These are phyloP conservation scores for Xylariaceae sp. DNA, from an alignment of 2,329 filamentous ascomycete genomes.

Conservation along the genomic window DNA sequence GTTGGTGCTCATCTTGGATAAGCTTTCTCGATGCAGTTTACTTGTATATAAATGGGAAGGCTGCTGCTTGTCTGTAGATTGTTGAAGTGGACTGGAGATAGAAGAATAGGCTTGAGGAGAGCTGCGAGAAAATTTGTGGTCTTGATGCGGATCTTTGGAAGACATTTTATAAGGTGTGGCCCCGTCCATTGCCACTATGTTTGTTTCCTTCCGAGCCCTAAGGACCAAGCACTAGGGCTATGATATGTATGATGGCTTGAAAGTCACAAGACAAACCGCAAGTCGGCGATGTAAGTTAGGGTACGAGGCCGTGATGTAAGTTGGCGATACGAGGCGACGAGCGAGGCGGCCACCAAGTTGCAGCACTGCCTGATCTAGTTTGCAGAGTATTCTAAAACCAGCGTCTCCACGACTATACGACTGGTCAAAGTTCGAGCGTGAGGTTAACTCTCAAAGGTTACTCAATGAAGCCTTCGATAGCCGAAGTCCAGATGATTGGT, in stretches of 20 bases:
- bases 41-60: constrained; percentile 7
- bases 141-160: background rate
- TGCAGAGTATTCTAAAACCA: background rate
- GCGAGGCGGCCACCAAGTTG: background rate
- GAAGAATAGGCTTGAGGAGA: background rate
- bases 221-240: background rate
- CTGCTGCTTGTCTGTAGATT: background rate
- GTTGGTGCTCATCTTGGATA: constrained; percentile 28
- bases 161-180: background rate
- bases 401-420: background rate
- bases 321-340: background rate
- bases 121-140: constrained; percentile 1
- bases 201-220: background rate
- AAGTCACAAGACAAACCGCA: background rate
- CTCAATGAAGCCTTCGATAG: background rate
- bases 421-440: background rate
- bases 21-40: constrained; percentile 23
- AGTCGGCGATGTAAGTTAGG: too few species aligned
- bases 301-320: too few species aligned
- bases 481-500: background rate
- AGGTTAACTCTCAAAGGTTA: background rate
- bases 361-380: background rate
- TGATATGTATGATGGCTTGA: background rate
- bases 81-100: background rate
- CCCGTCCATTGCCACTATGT: constrained; percentile 11